These are phyloP conservation scores for Tylopilus intermedius DNA, from an alignment of 768 basidiomycete species.

Conservation along the genomic window DNA sequence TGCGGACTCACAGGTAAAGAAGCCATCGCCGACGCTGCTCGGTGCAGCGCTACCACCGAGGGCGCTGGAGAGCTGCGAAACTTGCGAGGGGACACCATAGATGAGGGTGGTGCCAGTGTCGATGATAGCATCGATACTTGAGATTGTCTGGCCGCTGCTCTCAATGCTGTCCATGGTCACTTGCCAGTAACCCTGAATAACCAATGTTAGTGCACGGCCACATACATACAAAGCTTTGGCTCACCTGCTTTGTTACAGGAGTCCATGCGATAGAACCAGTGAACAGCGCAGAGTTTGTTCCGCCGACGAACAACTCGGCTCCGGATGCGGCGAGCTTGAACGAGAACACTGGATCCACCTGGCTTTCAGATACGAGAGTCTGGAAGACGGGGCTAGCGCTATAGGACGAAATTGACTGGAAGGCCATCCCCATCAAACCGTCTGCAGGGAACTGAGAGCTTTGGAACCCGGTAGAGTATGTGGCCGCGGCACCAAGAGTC, in stretches of 20 bases:
- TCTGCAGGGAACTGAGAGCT: slow-evolving; percentile 1
- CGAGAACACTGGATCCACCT: slow-evolving; percentile 23
- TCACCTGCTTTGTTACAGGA: slow-evolving; percentile 22
- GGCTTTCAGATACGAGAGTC: slow-evolving; percentile 17
- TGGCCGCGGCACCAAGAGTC: slow-evolving; percentile 4
- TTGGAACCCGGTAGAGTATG: neutral
- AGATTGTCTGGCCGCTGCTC: neutral
- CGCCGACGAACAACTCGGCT: slow-evolving; percentile 37
- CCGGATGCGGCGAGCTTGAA: slow-evolving; percentile 18
- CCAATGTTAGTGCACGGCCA: slow-evolving; percentile 1
- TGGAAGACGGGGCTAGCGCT: slow-evolving; percentile 25
- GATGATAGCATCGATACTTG: slow-evolving; percentile 4
- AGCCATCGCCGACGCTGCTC: slow-evolving; percentile 17
- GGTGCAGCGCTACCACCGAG: slow-evolving; percentile 8
- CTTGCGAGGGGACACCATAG: neutral
- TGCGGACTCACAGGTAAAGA: slow-evolving; percentile 27
- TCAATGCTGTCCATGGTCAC: slow-evolving; percentile 8
- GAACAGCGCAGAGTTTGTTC: slow-evolving; percentile 34
- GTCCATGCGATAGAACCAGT: slow-evolving; percentile 33
- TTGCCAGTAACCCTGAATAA: slow-evolving; percentile 9
- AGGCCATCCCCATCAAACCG: slow-evolving; percentile 29
- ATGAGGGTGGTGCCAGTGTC: slow-evolving; percentile 18
- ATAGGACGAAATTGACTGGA: slow-evolving; percentile 23
- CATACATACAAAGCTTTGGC: neutral
- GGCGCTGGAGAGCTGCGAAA: neutral